Evolutionary conservation across 2,329 filamentous ascomycete species (phyloP), one percentile per base, ranked within the genome.

Genomic region (Lachnellula hyalina): DNA sequence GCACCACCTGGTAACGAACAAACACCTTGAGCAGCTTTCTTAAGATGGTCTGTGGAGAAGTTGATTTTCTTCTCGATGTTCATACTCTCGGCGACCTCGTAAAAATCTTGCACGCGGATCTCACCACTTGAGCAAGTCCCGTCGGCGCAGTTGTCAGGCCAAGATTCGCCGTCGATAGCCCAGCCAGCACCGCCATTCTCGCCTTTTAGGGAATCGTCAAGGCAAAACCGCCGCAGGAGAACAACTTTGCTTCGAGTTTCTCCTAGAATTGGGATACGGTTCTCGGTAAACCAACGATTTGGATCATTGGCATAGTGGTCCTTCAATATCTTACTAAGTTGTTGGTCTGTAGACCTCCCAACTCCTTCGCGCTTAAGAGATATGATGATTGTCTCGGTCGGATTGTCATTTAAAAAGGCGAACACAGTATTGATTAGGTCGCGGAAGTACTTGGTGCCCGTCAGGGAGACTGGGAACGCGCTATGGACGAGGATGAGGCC

Each of bases 61-160:
- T 78, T 73, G 56, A 96, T 87, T 78, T 97, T 99, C 72, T 85
- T 84, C 38, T 86, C 77, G 56, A 97, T 93, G 63, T 86, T 87
- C 56, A 82, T 76, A 21, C 81, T 84, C 71, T 90, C 83, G 46
- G 86, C 74, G 35, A 99, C 84, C 67, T 95, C 90, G 77, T 95
- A 97, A 72, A 93, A 96, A 74, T 97, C 94, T 74, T 97, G 94
- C 42, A 97, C 85, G 61, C 89, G 85, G 56, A 96, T 83, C 60
- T 85, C 77, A 3, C 89, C 90, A 64, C 84, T 85, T 8, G 82
- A 81, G 48, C 82, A 83, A 35, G 77, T 77, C 53, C 88, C 86
- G 67, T 95, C 84, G 34, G 87, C 84, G 59, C 89, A 90, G 73
- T 97, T 97, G 73, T 96, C 88, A 0, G 89, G 90, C 93, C 93